These are phyloP conservation scores for Rhodotorula toruloides DNA, from an alignment of 768 basidiomycete genomes.

Conservation along the genomic window DNA sequence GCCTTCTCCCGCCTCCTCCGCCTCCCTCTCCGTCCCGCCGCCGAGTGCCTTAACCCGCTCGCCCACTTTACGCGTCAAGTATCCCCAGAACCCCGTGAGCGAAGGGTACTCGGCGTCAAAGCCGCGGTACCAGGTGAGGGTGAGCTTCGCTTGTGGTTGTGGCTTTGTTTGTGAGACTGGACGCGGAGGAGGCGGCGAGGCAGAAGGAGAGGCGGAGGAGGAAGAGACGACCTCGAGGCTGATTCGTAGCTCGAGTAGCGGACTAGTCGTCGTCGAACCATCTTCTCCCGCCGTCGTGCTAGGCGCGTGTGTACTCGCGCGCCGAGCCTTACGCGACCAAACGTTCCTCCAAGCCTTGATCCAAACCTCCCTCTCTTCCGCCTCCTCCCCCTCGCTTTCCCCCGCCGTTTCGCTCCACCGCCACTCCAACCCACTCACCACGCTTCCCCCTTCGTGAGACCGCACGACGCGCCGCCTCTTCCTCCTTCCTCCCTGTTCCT, in stretches of 20 bases:
- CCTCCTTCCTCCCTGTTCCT: neutral
- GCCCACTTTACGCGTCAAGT: constrained; percentile 3
- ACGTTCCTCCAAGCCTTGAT: constrained; percentile 51
- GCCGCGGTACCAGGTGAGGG: neutral
- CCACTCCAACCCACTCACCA: no score
- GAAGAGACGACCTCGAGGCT: neutral
- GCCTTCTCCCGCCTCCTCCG: neutral
- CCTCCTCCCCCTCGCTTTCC: neutral
- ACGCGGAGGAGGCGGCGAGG: neutral
- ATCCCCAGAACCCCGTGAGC: neutral
- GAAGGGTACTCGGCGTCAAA: neutral
- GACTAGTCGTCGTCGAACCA: neutral
- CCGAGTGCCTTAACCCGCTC: neutral
- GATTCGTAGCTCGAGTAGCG: constrained; percentile 2
- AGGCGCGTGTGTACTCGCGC: constrained; percentile 1
- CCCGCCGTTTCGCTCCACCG: neutral
- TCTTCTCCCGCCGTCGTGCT: neutral
- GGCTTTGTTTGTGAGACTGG: neutral
- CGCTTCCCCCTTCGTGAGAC: no score
- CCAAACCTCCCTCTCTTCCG: neutral
- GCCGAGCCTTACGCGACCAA: constrained; percentile 65
- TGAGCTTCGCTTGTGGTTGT: neutral
- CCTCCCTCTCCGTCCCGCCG: neutral
- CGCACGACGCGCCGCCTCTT: neutral
- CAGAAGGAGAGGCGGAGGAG: neutral